These are phyloP conservation scores for Serpula lacrymans DNA, from an alignment of 768 basidiomycete species.

Conservation along the genomic window DNA sequence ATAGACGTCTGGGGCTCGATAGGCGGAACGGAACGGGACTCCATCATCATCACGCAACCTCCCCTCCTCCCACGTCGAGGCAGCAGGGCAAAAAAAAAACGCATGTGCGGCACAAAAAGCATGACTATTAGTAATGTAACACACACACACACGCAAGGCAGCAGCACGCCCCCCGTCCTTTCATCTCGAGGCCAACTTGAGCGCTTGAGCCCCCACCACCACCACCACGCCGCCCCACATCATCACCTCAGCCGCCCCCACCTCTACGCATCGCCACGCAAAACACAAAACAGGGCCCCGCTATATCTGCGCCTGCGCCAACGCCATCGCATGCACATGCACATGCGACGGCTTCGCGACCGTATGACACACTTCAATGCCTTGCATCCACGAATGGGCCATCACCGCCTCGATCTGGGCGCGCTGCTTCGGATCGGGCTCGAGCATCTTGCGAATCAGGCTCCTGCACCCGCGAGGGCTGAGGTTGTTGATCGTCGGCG, in stretches of 20 bases:
- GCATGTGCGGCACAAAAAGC: too few species aligned
- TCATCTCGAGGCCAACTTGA: too few species aligned
- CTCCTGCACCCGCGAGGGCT: conserved; percentile 80
- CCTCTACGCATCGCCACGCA: conserved; percentile 1
- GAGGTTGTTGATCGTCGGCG: conserved; percentile 82
- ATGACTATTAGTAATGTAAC: conserved; percentile 1
- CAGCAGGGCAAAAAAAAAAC: too few species aligned
- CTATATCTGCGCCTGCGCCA: conserved; percentile 47
- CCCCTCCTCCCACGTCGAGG: too few species aligned
- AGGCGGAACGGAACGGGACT: too few species aligned
- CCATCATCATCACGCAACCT: too few species aligned
- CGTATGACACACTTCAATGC: conserved; percentile 80
- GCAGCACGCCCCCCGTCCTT: too few species aligned
- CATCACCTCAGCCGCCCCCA: neutral
- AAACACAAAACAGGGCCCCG: too few species aligned
- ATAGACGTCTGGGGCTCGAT: too few species aligned
- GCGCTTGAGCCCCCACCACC: too few species aligned
- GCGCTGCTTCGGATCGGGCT: conserved; percentile 83
- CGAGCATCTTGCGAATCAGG: conserved; percentile 89
- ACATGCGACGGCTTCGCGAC: conserved; percentile 63
- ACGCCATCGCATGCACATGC: conserved; percentile 63
- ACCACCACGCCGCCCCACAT: conserved; percentile 1
- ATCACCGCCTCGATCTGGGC: conserved; percentile 78
- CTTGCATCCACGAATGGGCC: conserved; percentile 71
- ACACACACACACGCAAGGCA: too few species aligned